A percentile compares a stretch with the other conserved stretches of the same genome.
Evolutionary conservation across 768 basidiomycete genomes (phyloP).

Genomic region (Mycena indigotica): DNA sequence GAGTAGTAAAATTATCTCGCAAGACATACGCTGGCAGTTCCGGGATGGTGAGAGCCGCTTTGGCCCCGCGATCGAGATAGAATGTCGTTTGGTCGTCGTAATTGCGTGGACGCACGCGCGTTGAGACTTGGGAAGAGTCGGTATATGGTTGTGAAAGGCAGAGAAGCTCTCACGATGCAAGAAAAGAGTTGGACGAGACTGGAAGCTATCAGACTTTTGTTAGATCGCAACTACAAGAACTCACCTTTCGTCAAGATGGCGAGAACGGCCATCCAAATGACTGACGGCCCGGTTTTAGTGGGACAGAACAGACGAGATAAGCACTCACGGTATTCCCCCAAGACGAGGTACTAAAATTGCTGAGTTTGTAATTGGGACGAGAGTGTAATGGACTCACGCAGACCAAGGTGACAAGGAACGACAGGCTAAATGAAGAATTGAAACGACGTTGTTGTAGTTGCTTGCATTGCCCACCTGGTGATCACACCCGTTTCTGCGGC

Average conservation of each 20-base stretch:
- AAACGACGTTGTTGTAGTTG: no score
- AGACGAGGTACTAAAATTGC: constrained; percentile 18
- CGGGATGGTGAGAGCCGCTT: background rate
- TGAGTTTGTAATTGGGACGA: background rate
- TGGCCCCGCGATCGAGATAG: background rate
- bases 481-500: constrained; percentile 22
- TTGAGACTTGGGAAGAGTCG: constrained; percentile 19
- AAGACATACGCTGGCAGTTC: constrained; percentile 1
- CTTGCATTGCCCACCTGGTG: constrained; percentile 9
- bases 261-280: constrained; percentile 23
- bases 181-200: constrained; percentile 24
- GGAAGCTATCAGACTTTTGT: background rate
- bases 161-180: constrained; percentile 17
- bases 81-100: background rate
- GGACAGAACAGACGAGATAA: background rate
- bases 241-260: constrained; percentile 19
- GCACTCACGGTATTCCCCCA: constrained; percentile 17
- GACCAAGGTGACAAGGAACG: constrained; percentile 16
- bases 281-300: background rate
- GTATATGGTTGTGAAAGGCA: background rate
- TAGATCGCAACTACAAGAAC: background rate
- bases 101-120: constrained; percentile 14
- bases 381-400: constrained; percentile 8
- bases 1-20: no score
- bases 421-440: no score